Conservation (phyloP, 176 grass and related monocot genomes). For the Oryza meridionalis region DNA sequence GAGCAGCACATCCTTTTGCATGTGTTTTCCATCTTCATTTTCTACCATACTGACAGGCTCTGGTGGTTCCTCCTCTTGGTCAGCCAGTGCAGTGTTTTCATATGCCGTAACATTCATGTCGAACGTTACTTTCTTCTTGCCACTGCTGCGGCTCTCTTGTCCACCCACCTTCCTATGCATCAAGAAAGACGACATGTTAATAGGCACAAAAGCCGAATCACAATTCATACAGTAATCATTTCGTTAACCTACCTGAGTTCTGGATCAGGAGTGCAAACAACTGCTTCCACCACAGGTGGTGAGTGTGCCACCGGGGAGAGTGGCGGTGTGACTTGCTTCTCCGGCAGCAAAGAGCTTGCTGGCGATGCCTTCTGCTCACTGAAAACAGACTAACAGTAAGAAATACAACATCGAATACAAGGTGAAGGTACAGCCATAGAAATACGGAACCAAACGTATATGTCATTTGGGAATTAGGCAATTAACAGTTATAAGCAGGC, state of each 20-base stretch:
- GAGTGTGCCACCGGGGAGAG: slow-evolving; percentile 31
- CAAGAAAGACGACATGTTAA: slow-evolving; percentile 31
- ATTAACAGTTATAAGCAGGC: not conserved
- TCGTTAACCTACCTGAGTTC: slow-evolving; percentile 42
- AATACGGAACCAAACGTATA: not conserved
- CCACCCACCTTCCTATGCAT: slow-evolving; percentile 58
- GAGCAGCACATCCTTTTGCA: slow-evolving; percentile 29
- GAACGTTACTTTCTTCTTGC: slow-evolving; percentile 87
- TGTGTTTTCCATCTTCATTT: slow-evolving; percentile 27
- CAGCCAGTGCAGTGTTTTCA: slow-evolving; percentile 34
- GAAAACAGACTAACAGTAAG: slow-evolving; percentile 26
- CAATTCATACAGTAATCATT: not conserved
- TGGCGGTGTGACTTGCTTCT: slow-evolving; percentile 31
- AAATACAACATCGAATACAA: slow-evolving; percentile 4
- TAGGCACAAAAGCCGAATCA: slow-evolving; percentile 17
- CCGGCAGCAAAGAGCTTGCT: not conserved
- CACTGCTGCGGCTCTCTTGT: slow-evolving; percentile 50
- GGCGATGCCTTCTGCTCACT: slow-evolving; percentile 29
- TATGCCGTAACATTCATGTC: slow-evolving; percentile 78
- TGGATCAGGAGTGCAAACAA: slow-evolving; percentile 18
- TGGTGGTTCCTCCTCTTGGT: slow-evolving; percentile 50
- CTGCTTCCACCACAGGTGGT: slow-evolving; percentile 13
- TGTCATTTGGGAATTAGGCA: not conserved
- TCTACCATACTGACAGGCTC: not conserved
- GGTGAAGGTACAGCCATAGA: not conserved